A percentile compares a stretch with the other conserved stretches of the same genome.
Conservation (phyloP, 2,329 filamentous ascomycete species). For the Fusarium nodosum region DNA sequence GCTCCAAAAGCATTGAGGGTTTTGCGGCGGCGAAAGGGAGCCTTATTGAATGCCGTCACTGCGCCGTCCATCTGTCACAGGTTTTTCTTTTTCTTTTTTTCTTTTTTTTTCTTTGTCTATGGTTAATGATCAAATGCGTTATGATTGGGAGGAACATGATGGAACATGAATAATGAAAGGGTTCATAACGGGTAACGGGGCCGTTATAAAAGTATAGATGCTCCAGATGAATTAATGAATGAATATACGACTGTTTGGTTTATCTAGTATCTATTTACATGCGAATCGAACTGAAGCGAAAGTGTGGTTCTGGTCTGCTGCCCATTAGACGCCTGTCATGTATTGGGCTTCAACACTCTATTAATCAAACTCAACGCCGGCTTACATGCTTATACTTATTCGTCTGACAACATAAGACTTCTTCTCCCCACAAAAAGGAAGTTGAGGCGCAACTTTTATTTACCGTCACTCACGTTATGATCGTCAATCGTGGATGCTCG, state of each 20-base stretch:
- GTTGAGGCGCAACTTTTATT: constrained; percentile 4
- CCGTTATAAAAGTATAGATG: not conserved
- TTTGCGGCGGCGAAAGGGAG: constrained; percentile 1
- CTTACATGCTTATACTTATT: constrained; percentile 35
- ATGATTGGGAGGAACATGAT: constrained; percentile 27
- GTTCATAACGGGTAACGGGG: not conserved
- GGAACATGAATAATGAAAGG: constrained; percentile 23
- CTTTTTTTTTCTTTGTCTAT: constrained; percentile 30
- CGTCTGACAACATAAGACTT: constrained; percentile 19
- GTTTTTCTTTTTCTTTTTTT: too few species aligned
- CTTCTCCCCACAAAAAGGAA: not conserved
- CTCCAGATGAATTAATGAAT: constrained; percentile 34
- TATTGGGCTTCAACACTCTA: constrained; percentile 13
- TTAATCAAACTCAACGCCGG: constrained; percentile 36
- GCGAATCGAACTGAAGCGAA: constrained; percentile 9
- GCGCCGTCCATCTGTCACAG: not conserved
- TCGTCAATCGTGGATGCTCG: constrained; percentile 10
- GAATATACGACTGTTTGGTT: constrained; percentile 38
- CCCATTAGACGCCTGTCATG: constrained; percentile 8
- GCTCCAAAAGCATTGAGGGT: constrained; percentile 13
- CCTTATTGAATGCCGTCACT: not conserved
- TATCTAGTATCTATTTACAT: constrained; percentile 41
- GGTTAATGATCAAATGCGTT: constrained; percentile 38
- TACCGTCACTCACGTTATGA: constrained; percentile 5
- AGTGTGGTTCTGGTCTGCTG: constrained; percentile 4